Base-by-base conservation (phyloP, 2,329 filamentous ascomycete genomes). In the Colletotrichum costaricense region DNA sequence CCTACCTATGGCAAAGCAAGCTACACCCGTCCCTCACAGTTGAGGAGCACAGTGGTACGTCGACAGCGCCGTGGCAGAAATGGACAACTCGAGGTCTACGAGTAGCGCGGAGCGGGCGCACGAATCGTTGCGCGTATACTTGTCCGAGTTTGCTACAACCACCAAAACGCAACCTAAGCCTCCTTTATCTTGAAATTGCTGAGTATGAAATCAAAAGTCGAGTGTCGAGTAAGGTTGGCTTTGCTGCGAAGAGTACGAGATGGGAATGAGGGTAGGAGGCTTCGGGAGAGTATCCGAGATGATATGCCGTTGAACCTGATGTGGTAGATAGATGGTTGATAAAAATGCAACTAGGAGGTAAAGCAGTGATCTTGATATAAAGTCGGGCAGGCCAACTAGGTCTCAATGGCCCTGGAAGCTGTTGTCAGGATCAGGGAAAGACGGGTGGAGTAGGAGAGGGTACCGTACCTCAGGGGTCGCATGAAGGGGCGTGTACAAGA, bases 401-500 rank as follows among this genome's bases (percentile, higher is more conserved):
- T 16, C 9, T 42, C 30, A 42, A 54, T 33, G 42, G 35, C 62
- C 12, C 16, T 59, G 55, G 19, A 22, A 55, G 30, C 38, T 42
- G 28, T 70, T 14, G 52, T 69, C 28, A 33, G 59, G 14, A 49
- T 26, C 42, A 49, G 42, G 12, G 14, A 54, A 56, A 9, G 49
- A 52, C 22, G 67, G 28, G 55, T 59, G 55, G 67, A 66, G 62
- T 42, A 55, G 46, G 22, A 19, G 59, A 52, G 52, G 55, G 26
- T 54, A 58, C 65, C 42, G 22, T 49, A 24, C 42, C 63, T 66
- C 67, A 70, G 62, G 67, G 67, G 67, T 66, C 30, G 55, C 67
- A 70, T 66, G 67, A 70, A 65, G 42, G 67, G 67, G 54, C 54
- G 67, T 70, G 67, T 70, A 38, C 16, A 70, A 35, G 42, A 70